Evolutionary conservation across 768 basidiomycete species (phyloP), one percentile per base, ranked within the genome.

Genomic region (Hemileccinum rubropunctum): DNA sequence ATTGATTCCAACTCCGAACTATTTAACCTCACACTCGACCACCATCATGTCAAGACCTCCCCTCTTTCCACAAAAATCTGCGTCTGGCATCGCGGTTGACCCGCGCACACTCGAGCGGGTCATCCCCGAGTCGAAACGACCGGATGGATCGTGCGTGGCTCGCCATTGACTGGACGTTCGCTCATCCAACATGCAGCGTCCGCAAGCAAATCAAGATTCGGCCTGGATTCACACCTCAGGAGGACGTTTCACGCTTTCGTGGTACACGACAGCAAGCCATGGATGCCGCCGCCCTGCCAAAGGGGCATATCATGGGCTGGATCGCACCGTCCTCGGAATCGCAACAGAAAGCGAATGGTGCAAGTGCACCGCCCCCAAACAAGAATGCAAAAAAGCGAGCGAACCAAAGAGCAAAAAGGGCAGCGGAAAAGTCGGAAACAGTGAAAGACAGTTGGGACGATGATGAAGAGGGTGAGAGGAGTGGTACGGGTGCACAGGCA

Each of bases 211-310:
- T 88, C 49, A 94, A 86, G 73, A 86, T 98, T 56, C 78, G 94
- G 23, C 94, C 92, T 3, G 94, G 94, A 0, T 98, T 87, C 70
- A 95, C 91, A 5, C 94, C 94, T 0, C 91, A 94, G 69, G 94
- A 98, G 68, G 94, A 98, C 69, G 79, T 95, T 8, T 78, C 81
- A n/a, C 83, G 85, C 42, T 98, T 94, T 69, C 81, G 91, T 46
- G 82, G 88, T 36, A 80, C 83, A 39, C 82, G 83, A 45, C 89
- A 91, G 65, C 76, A 82, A 44, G 81, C 84, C 63, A 78, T 83
- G 74, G 91, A 91, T 50, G 67, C 77, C 21, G 77, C 69, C 56
- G 56, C 77, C 3, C 69, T 88, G 6, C 83, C 88, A 28, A 87
- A 88, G 65, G 86, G 88, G n/a, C 85, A 88, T 60, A 82, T 92